Conservation (phyloP, 305 asterid genomes). For the Solanum hybrid region DNA sequence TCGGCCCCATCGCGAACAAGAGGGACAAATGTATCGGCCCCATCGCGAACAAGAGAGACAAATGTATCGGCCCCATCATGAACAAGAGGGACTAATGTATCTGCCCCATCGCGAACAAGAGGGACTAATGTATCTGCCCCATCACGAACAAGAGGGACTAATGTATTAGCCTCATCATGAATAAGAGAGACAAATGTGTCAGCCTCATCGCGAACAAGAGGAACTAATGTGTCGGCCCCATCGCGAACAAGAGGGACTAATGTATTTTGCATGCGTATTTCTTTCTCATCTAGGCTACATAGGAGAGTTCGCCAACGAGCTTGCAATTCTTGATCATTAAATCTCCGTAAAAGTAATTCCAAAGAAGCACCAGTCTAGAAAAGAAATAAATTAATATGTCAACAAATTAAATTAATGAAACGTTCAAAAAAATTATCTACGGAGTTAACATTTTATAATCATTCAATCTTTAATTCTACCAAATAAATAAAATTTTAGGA, state of each 20-base stretch:
- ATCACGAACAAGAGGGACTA: not conserved
- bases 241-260: conserved; percentile 3
- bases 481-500: not conserved
- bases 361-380: not conserved
- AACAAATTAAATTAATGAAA: not conserved
- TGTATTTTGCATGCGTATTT: conserved; percentile 7
- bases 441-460: not conserved
- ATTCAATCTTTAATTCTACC: not conserved
- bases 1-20: not conserved
- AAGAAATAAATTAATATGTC: not conserved
- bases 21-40: not conserved
- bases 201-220: not conserved
- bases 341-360: not conserved
- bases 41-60: not conserved
- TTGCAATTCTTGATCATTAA: not conserved
- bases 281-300: not conserved
- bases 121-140: not conserved
- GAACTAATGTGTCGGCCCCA: not conserved
- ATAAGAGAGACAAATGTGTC: not conserved
- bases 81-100: not conserved
- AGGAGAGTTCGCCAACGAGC: not conserved
- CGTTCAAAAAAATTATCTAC: not conserved
- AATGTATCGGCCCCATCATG: not conserved
- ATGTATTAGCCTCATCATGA: not conserved
- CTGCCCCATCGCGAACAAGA: not conserved